Conservation (phyloP, 1,284 basidiomycete genomes). For the Sporisorium exsertum region DNA sequence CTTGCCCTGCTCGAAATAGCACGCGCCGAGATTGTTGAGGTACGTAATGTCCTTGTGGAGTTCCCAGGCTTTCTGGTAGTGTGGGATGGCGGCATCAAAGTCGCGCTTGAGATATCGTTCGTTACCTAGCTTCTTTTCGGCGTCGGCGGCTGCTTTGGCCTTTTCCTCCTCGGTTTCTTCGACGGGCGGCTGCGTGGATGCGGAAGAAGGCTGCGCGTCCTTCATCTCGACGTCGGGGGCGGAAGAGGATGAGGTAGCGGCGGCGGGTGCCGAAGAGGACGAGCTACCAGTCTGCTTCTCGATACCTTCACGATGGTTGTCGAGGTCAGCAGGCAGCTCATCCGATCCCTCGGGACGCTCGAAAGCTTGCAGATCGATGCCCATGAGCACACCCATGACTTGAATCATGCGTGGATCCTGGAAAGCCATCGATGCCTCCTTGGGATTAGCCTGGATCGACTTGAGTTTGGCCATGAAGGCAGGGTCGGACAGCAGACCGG, state of each 20-base stretch:
- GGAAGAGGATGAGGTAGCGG: conserved; percentile 10
- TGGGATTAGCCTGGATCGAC: conserved; percentile 70
- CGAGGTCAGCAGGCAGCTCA: conserved; percentile 78
- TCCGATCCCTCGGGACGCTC: conserved; percentile 85
- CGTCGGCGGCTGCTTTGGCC: conserved; percentile 62
- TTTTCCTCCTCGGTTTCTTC: conserved; percentile 59
- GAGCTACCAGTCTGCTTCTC: conserved; percentile 59
- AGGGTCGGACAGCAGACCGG: conserved; percentile 84
- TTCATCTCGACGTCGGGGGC: conserved; percentile 46
- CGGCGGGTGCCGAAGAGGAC: conserved; percentile 14
- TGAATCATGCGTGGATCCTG: conserved; percentile 89
- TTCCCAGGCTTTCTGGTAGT: conserved; percentile 85
- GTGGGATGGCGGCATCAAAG: conserved; percentile 67
- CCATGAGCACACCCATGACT: conserved; percentile 92
- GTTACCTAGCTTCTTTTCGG: conserved; percentile 75
- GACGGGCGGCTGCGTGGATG: conserved; percentile 9
- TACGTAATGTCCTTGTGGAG: conserved; percentile 92
- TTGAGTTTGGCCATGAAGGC: conserved; percentile 71
- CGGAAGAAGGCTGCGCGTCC: conserved; percentile 13
- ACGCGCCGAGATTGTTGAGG: conserved; percentile 78
- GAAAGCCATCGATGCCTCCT: conserved; percentile 71
- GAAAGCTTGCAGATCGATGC: conserved; percentile 90
- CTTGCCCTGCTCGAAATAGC: conserved; percentile 91
- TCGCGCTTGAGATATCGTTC: conserved; percentile 86
- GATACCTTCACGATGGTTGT: conserved; percentile 55